Percentiles rank a stretch among this genome's conserved stretches.
These are phyloP conservation scores for Verbena officinalis DNA, from an alignment of 257 asterid species.

Conservation along the genomic window DNA sequence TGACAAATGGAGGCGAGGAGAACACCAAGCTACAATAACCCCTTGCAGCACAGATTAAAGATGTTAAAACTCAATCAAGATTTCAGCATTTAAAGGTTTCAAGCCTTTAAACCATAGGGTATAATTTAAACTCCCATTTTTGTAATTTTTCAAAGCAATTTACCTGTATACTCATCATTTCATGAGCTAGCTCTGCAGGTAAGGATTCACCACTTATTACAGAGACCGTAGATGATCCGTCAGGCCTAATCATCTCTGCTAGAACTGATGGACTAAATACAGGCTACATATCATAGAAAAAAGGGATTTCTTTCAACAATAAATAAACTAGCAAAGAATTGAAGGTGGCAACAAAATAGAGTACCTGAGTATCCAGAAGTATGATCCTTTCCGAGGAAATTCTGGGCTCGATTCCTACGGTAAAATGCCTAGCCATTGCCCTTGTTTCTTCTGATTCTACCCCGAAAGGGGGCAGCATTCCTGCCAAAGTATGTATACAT, in stretches of 20 bases:
- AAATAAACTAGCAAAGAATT: conserved; percentile 9
- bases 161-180: conserved; percentile 96
- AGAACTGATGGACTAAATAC: conserved; percentile 87
- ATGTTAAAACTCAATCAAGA: conserved; percentile 33
- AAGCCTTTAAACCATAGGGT: background rate
- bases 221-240: conserved; percentile 81
- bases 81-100: conserved; percentile 23
- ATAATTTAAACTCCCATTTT: background rate
- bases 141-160: conserved; percentile 23
- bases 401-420: conserved; percentile 90
- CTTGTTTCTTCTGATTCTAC: conserved; percentile 81
- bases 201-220: conserved; percentile 76
- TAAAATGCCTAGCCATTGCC: conserved; percentile 82
- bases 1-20: conserved; percentile 89
- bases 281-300: conserved; percentile 58
- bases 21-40: conserved; percentile 83
- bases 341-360: conserved; percentile 1
- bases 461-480: conserved; percentile 91
- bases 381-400: conserved; percentile 85
- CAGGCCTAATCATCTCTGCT: conserved; percentile 94
- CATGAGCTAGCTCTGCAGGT: conserved; percentile 92
- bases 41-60: conserved; percentile 62
- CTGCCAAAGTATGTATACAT: conserved; percentile 34
- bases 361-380: conserved; percentile 95
- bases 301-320: background rate